A percentile compares a stretch with the other conserved stretches of the same genome.
Evolutionary conservation across 73 alveolate genomes (phyloP).

Genomic region (Symbiodinium natans): DNA sequence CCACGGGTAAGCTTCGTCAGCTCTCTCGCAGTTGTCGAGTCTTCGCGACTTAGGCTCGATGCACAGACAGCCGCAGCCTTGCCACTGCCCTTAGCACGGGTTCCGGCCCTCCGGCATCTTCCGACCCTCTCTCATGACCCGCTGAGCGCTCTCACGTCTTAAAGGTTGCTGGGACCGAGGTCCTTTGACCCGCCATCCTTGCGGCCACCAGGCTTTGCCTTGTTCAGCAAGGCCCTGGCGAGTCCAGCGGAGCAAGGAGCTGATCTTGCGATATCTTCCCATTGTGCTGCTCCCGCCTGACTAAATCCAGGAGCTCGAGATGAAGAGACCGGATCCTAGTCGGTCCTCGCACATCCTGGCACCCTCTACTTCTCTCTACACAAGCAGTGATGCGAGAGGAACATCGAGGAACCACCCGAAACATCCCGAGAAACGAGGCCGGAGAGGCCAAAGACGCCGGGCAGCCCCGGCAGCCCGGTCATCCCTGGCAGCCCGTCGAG

Average conservation of each 20-base stretch:
- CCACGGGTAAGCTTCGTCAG: neutral
- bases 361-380: neutral
- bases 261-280: too few species aligned
- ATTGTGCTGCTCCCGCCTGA: too few species aligned
- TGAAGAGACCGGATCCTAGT: neutral
- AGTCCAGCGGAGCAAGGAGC: neutral
- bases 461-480: neutral
- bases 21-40: neutral
- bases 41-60: neutral
- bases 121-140: too few species aligned
- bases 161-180: too few species aligned
- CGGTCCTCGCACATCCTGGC: too few species aligned
- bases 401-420: too few species aligned
- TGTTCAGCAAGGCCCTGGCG: slow-evolving; percentile 24
- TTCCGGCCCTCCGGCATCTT: too few species aligned
- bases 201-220: slow-evolving; percentile 62
- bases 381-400: neutral
- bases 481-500: too few species aligned
- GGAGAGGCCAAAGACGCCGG: slow-evolving; percentile 21
- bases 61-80: slow-evolving; percentile 35
- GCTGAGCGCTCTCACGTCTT: too few species aligned
- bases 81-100: neutral
- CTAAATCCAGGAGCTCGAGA: neutral
- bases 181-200: slow-evolving; percentile 79
- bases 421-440: too few species aligned